Conservation (phyloP, 441 rosid species). For the Gossypium davidsonii region DNA sequence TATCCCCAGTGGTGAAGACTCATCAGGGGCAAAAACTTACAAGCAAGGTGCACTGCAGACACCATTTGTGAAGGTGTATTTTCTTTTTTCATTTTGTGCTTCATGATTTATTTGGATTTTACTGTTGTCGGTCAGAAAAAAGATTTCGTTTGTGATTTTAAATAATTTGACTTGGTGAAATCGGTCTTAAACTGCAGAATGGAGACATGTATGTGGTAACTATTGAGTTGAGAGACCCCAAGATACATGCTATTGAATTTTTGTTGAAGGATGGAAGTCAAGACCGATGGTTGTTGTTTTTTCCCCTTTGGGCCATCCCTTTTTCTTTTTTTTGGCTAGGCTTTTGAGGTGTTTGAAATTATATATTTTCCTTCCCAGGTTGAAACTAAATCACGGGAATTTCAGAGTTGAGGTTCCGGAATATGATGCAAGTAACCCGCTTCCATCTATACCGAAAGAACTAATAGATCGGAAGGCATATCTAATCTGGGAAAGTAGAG, state of each 20-base stretch:
- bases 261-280: conserved; percentile 54
- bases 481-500: conserved; percentile 53
- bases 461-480: conserved; percentile 46
- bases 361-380: conserved; percentile 27
- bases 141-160: background rate
- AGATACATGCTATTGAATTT: conserved; percentile 49
- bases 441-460: conserved; percentile 37
- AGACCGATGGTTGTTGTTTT: conserved; percentile 44
- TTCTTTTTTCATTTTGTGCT: conserved; percentile 7
- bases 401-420: conserved; percentile 55
- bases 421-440: conserved; percentile 27
- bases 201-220: conserved; percentile 40
- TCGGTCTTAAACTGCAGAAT: conserved; percentile 28
- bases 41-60: conserved; percentile 58
- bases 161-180: background rate
- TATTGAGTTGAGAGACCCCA: conserved; percentile 52
- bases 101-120: conserved; percentile 1
- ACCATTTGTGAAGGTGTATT: conserved; percentile 41
- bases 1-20: conserved; percentile 39
- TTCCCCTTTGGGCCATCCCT: conserved; percentile 6
- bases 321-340: background rate
- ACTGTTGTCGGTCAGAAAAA: background rate
- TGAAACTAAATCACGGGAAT: conserved; percentile 54
- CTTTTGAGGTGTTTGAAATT: conserved; percentile 12
- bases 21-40: conserved; percentile 24